Evolutionary conservation across 1,139 yeast genomes (phyloP).

Genomic region (Tardiomyces blankii): DNA sequence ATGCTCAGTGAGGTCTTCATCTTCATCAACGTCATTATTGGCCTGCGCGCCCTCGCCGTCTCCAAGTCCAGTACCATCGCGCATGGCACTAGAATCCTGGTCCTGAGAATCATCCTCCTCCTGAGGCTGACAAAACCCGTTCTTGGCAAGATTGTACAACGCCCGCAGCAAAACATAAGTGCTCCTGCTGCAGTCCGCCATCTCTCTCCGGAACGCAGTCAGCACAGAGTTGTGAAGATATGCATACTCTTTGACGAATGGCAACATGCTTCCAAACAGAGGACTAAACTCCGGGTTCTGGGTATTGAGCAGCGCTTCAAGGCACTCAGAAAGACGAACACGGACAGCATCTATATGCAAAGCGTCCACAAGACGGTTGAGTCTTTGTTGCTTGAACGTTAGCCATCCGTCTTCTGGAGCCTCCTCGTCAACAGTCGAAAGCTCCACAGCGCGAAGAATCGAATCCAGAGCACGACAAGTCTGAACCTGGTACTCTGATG

Average conservation of each 20-base stretch:
- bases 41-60: slow-evolving; percentile 88
- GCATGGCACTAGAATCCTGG: slow-evolving; percentile 36
- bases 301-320: background rate
- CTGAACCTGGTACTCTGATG: slow-evolving; percentile 11
- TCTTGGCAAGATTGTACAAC: slow-evolving; percentile 53
- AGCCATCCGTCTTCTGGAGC: slow-evolving; percentile 8
- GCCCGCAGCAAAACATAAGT: slow-evolving; percentile 47
- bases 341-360: background rate
- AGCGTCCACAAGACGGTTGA: background rate
- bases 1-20: slow-evolving; percentile 81
- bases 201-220: slow-evolving; percentile 8
- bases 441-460: slow-evolving; percentile 47
- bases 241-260: slow-evolving; percentile 21
- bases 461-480: background rate
- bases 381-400: background rate
- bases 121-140: slow-evolving; percentile 92
- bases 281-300: slow-evolving; percentile 6
- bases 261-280: slow-evolving; percentile 25
- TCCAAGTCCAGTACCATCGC: slow-evolving; percentile 89
- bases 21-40: slow-evolving; percentile 82
- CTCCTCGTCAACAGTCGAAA: slow-evolving; percentile 16
- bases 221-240: slow-evolving; percentile 14
- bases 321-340: background rate
- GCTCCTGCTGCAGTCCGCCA: slow-evolving; percentile 42
- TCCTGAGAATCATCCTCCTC: slow-evolving; percentile 59